Base-by-base conservation (phyloP, 2,329 filamentous ascomycete genomes). In the Berkeleyomyces basicola region DNA sequence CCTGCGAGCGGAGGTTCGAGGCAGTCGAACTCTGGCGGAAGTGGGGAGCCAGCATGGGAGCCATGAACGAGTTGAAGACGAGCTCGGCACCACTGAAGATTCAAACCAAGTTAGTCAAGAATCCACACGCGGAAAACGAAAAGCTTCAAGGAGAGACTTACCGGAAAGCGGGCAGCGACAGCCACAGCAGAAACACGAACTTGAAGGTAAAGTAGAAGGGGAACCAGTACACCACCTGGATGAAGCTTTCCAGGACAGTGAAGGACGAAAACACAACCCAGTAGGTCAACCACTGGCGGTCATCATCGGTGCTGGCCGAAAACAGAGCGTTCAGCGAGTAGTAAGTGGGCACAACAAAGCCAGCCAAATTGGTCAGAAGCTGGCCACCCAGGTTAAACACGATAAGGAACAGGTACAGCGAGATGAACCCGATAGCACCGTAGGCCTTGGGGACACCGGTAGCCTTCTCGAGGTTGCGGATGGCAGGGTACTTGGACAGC, bases 151-250 rank as follows among this genome's bases (percentile, higher is more conserved):
- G 43, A 39, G 36, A 39, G 16, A 78, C 86, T 73, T 86, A 96
- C 92, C 81, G 80, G 80, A 95, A 96, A 75, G 88, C 82, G 74
- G 93, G 93, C 71, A 99, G 90, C 70, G 92, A 85, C 78, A 99
- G 90, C 93, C 93, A 99, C 74, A 99, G 85, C 70, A 97, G 82
- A 74, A 97, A 87, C 72, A 95, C 79, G 73, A 99, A 96, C 83
- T 99, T 99, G 87, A 99, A 97, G 73, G 91, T 92, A 78, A 89
- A 99, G 87, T 99, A 99, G 80, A 99, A 99, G 72, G 93, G 87
- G 80, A 95, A 90, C 88, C 88, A 95, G 82, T 93, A 93, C 67
- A 92, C 87, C 67, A 90, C 87, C 76, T 82, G 90, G 71, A 95
- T 77, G 66, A 87, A 81, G 74, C 87, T 90, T 81, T 95, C 89